Evolutionary conservation across 2,329 filamentous ascomycete species (phyloP), one percentile per base, ranked within the genome.

Genomic region (Calonectria montana): DNA sequence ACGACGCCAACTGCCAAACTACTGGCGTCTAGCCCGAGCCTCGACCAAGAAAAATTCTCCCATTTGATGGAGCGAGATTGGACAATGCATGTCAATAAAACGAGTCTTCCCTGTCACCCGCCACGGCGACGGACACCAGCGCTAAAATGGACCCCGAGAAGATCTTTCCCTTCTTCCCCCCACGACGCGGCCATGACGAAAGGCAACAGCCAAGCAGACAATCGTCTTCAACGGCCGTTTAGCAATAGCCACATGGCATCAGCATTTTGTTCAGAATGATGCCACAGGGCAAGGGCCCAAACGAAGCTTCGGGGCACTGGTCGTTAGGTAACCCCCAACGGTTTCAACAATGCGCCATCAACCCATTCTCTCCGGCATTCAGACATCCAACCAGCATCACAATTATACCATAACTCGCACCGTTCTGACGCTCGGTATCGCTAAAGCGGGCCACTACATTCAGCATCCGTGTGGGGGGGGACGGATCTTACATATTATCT

Each of bases 1-100:
- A 18, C 29, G 37, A 25, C 57, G 64, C 47, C 57, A 62, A 48
- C 63, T 65, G 55, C 59, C 63, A 68, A 65, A 55, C 72, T 67
- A 73, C 67, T 71, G 50, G 45, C 47, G 55, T 64, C 59, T 71
- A 50, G 65, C 47, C 43, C 31, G 39, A 59, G 65, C 37, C 39
- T 48, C 41, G 65, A n/a, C n/a, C 43, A 61, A 27, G 21, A 29
- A 66, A 48, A 66, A 57, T 37, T 65, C 59, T 43, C 43, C 50
- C 62, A 53, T 70, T 59, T 43, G 23, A n/a, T 4, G n/a, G 53
- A 53, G n/a, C 53, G 48, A 66, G 62, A 62, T 66, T 67, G 48
- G 43, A 47, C 27, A 65, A 69, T 69, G 61, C 39, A n/a, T 41
- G 57, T 63, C 57, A 59, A 55, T 25, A 23, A 55, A 59, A 55